Evolutionary conservation across 2,329 filamentous ascomycete genomes (phyloP), one percentile per base, ranked within the genome.

Genomic region (Trichoderma polysporum): DNA sequence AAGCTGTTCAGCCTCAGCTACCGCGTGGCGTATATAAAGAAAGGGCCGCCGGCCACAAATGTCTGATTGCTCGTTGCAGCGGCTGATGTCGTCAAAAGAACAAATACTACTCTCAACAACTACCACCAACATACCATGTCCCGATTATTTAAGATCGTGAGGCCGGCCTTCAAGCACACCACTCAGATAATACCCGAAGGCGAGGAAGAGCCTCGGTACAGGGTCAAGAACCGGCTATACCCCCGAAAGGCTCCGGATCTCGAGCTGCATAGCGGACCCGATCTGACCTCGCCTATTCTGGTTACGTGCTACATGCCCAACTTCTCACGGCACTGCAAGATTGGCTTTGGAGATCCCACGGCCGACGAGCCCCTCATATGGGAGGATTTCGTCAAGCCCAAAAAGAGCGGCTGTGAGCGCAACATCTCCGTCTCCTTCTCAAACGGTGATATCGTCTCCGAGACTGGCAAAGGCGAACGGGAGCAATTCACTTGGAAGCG

Each of bases 301-400:
- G 68, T 68, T 31, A 61, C 69, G 31, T 70, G 61, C 58, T 68
- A 72, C 50, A 68, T 72, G 62, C 66, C 68, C 25, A 56, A 67
- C 10, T 54, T 70, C 41, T 64, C 63, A 5, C 66, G 65, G 7
- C 53, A 69, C 53, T 68, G 67, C 53, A 71, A 71, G 59, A 56
- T 72, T 35, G 70, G 69, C n/a, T 63, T 71, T 37, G 70, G 70
- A 47, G 68, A 68, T 56, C 70, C 70, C 15, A 19, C 57, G 4
- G 37, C 53, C 9, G 53, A 52, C 2, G 62, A 64, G 10, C 6
- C 63, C 4, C 49, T 69, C n/a, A 12, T 54, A 15, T 72, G 70
- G 70, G 70, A 72, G 62, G 70, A 72, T 56, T 68, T 71, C 53
- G 63, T 66, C n/a, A 59, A 56, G 41, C 60, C 68, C 29, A 65